A percentile compares a stretch with the other conserved stretches of the same genome.
These are phyloP conservation scores for Aspergillus flavus DNA, from an alignment of 2,329 filamentous ascomycete species.

Conservation along the genomic window DNA sequence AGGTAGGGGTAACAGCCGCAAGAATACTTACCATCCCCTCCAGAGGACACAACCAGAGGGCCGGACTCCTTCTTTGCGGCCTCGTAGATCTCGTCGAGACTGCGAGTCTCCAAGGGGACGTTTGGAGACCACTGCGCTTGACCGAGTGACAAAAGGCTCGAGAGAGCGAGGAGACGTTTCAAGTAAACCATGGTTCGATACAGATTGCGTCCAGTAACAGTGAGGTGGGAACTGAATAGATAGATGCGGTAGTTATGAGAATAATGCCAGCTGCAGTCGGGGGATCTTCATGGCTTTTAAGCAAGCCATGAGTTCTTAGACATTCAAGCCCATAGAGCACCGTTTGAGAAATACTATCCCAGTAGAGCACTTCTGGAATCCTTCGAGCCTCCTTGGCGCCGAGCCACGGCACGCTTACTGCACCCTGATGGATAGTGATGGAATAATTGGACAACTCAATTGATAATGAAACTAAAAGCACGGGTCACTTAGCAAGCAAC, in stretches of 20 bases:
- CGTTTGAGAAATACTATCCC: neutral
- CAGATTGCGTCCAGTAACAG: neutral
- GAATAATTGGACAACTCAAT: neutral
- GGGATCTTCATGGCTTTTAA: neutral
- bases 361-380: neutral
- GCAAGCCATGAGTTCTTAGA: neutral
- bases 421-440: neutral
- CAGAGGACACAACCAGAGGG: neutral
- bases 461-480: neutral
- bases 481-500: neutral
- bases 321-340: neutral
- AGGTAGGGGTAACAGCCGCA: neutral
- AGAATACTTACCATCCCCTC: neutral
- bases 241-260: neutral
- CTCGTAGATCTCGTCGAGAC: neutral
- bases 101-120: neutral
- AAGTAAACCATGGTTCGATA: neutral
- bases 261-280: neutral
- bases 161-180: neutral
- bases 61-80: slow-evolving; percentile 1
- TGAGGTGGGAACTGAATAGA: neutral
- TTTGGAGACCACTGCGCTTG: neutral
- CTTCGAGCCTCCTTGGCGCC: neutral
- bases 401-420: neutral
- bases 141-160: neutral